Conservation (phyloP, 768 basidiomycete genomes). For the Rubroboletus satanas region DNA sequence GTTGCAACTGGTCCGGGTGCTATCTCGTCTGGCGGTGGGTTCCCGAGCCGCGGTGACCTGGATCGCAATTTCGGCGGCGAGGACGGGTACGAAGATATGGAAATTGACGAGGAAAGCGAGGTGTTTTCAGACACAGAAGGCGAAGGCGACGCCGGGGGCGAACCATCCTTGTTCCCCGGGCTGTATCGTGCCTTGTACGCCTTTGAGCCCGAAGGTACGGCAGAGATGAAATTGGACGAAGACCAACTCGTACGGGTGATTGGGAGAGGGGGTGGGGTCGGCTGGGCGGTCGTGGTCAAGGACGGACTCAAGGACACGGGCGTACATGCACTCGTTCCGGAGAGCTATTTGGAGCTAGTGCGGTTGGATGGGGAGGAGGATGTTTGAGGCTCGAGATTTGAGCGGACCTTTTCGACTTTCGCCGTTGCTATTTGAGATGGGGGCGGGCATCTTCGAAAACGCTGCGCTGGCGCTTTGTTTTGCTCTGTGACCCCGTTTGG, state of each 20-base stretch:
- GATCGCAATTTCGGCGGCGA: conserved; percentile 44
- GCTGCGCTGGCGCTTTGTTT: conserved; percentile 13
- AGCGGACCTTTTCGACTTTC: background rate
- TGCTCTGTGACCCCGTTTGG: background rate
- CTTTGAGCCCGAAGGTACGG: conserved; percentile 76
- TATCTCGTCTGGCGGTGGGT: conserved; percentile 4
- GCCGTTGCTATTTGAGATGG: too few relatives aligned
- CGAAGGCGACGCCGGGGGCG: conserved; percentile 23
- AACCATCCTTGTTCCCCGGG: conserved; percentile 54
- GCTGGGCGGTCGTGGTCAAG: conserved; percentile 72
- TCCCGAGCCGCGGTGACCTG: conserved; percentile 43
- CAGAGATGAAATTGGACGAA: conserved; percentile 78
- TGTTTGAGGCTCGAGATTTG: background rate
- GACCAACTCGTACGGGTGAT: conserved; percentile 73
- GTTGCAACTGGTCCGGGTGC: background rate
- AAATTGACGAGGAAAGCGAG: conserved; percentile 35
- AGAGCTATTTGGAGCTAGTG: conserved; percentile 67
- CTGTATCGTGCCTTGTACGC: conserved; percentile 74
- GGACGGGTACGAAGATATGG: conserved; percentile 24
- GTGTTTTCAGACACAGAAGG: conserved; percentile 13
- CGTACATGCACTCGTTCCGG: conserved; percentile 70
- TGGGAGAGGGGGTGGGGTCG: conserved; percentile 72
- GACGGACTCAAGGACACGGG: conserved; percentile 34
- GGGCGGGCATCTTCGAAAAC: background rate
- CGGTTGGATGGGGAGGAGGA: conserved; percentile 32